Conservation (phyloP, 1,284 basidiomycete genomes). For the Sporisorium scitamineum region DNA sequence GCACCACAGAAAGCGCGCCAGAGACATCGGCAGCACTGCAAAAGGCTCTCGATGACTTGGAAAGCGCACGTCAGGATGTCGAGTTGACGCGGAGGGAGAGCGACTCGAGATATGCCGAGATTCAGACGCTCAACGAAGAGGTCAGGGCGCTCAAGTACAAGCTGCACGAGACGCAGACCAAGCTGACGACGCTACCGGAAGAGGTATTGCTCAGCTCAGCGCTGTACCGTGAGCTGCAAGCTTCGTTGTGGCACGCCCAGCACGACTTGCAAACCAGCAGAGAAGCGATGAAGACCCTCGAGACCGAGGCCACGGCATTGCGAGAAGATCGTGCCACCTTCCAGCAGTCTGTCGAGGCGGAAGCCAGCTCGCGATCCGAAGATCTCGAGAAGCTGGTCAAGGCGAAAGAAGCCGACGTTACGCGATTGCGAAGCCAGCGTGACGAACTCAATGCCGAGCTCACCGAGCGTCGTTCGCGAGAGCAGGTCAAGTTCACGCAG, state of each 20-base stretch:
- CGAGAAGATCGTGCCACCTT: slow-evolving; percentile 55
- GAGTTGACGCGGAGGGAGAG: slow-evolving; percentile 46
- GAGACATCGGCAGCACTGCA: slow-evolving; percentile 38
- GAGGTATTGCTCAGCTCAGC: slow-evolving; percentile 38
- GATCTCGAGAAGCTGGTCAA: slow-evolving; percentile 81
- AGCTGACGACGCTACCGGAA: slow-evolving; percentile 38
- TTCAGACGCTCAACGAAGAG: slow-evolving; percentile 50
- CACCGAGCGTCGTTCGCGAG: slow-evolving; percentile 61
- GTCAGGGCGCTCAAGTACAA: slow-evolving; percentile 33
- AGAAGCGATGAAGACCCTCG: slow-evolving; percentile 34
- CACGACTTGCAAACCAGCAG: slow-evolving; percentile 21
- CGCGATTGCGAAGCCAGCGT: slow-evolving; percentile 39
- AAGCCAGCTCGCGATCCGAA: slow-evolving; percentile 70
- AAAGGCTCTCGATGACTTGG: slow-evolving; percentile 32
- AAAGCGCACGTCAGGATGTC: slow-evolving; percentile 38
- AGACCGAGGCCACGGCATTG: slow-evolving; percentile 57
- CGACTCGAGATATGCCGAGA: slow-evolving; percentile 49
- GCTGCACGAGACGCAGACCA: slow-evolving; percentile 31
- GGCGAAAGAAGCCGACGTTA: slow-evolving; percentile 75
- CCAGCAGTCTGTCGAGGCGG: slow-evolving; percentile 46
- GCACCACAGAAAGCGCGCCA: slow-evolving; percentile 1
- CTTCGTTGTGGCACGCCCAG: slow-evolving; percentile 25
- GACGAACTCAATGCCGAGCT: slow-evolving; percentile 58
- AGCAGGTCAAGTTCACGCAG: slow-evolving; percentile 62
- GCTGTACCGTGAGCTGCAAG: slow-evolving; percentile 37